Evolutionary conservation across 148 eudicot species (phyloP).

Genomic region (Rhododendron williamsianum): DNA sequence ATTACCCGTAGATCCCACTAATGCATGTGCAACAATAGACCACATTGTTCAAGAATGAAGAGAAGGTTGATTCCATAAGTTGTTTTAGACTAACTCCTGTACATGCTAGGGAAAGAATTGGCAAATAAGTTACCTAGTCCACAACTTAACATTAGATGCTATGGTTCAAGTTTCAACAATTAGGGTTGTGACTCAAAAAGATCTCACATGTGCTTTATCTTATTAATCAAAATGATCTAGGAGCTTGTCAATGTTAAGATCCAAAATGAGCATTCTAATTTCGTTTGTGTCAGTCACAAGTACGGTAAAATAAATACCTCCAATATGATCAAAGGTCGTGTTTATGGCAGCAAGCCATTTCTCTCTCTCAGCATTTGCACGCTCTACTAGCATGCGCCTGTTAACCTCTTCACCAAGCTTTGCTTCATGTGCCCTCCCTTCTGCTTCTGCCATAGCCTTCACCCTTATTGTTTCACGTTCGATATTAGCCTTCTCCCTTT

Average conservation of each 20-base stretch:
- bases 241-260: background rate
- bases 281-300: background rate
- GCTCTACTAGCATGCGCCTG: constrained; percentile 65
- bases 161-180: background rate
- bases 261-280: background rate
- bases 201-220: background rate
- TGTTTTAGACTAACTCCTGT: background rate
- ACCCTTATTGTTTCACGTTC: constrained; percentile 91
- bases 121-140: background rate
- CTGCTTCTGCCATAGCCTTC: constrained; percentile 88
- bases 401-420: constrained; percentile 87
- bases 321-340: constrained; percentile 93
- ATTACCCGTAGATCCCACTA: background rate
- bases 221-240: background rate
- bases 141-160: background rate
- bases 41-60: background rate
- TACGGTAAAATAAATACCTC: constrained; percentile 47
- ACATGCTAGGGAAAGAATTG: background rate
- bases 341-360: constrained; percentile 95
- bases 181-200: background rate
- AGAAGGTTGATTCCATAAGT: background rate
- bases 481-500: constrained; percentile 86
- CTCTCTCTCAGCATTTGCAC: constrained; percentile 81
- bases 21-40: background rate
- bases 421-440: constrained; percentile 86